Percentiles rank a stretch among this genome's conserved stretches.
Conservation (phyloP, 1,284 basidiomycete genomes). For the Moesziomyces parantarcticus region DNA sequence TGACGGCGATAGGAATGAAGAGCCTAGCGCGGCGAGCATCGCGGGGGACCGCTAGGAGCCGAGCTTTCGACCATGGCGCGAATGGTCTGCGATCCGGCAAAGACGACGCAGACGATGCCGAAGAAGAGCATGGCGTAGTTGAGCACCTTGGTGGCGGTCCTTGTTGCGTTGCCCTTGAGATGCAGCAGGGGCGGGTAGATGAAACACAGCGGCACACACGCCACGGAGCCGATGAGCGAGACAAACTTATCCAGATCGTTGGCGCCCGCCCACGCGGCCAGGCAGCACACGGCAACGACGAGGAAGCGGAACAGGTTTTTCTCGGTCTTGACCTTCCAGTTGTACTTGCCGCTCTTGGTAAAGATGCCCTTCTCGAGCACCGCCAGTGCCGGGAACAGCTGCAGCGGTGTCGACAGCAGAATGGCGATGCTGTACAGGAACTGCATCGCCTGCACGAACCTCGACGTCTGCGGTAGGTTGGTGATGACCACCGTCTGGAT, state of each 20-base stretch:
- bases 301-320: constrained; percentile 90
- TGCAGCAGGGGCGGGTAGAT: constrained; percentile 95
- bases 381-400: constrained; percentile 92
- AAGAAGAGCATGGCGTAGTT: constrained; percentile 86
- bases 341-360: constrained; percentile 81
- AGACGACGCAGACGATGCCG: constrained; percentile 82
- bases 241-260: constrained; percentile 97
- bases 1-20: neutral
- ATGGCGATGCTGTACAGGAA: constrained; percentile 77
- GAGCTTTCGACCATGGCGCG: constrained; percentile 43
- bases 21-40: constrained; percentile 24
- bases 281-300: constrained; percentile 80
- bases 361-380: constrained; percentile 99
- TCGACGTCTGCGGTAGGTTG: constrained; percentile 86
- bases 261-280: constrained; percentile 85
- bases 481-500: constrained; percentile 94
- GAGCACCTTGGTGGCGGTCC: constrained; percentile 75
- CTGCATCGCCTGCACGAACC: constrained; percentile 86
- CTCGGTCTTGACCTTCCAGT: constrained; percentile 76
- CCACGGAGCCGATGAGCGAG: constrained; percentile 89
- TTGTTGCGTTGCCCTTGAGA: constrained; percentile 81
- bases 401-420: constrained; percentile 87
- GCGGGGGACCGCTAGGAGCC: constrained; percentile 17
- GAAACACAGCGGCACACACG: constrained; percentile 91
- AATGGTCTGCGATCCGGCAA: constrained; percentile 82